Evolutionary conservation across 208 protist species (phyloP), one percentile per base, ranked within the genome.

Genomic region (Strigomonas oncopelti): DNA sequence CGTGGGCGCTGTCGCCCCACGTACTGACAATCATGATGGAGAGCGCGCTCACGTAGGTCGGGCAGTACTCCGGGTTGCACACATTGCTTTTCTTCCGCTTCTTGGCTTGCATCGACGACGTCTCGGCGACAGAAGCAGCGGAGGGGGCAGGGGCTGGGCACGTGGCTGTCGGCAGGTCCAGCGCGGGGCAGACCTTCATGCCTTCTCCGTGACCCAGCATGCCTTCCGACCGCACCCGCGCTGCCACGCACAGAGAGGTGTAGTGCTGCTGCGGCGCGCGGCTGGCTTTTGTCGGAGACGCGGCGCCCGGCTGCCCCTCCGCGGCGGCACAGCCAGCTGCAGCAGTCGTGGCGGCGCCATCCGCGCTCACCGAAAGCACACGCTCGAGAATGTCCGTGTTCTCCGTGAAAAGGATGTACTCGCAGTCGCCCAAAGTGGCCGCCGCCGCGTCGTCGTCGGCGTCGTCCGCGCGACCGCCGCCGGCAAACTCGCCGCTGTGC

Each of bases 341-440:
- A 11, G 34, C 11, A 11, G 34, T 11, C 7, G 34, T 11, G 11
- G 34, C 34, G 34, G 34, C 34, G 34, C 7, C 34, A 42, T 42
- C 34, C 34, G 34, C 34, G 11, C 34, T 11, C 7, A 42, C 4
- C 34, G 34, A 42, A 11, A 42, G 34, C 7, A 42, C 34, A 11
- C 34, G 34, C 34, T 4, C 34, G 7, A 42, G 11, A 4, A 11
- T 42, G 34, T 11, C 34, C 34, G 4, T 42, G 34, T 88, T 80
- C 29, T 85, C 77, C 0, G 80, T 89, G 55, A 88, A 92, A 22
- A 92, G 72, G 63, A 92, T 83, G 58, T 87, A 89, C 66, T 92
- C 86, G 65, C 85, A 91, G 71, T 91, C 77, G 60, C 67, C 62
- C 29, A 87, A 57, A 36, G 76, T 81, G 22, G 28, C 72, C n/a